phyloP scores from a whole-genome alignment of 2,329 filamentous ascomycete species.

The Colletotrichum sp. region DNA sequence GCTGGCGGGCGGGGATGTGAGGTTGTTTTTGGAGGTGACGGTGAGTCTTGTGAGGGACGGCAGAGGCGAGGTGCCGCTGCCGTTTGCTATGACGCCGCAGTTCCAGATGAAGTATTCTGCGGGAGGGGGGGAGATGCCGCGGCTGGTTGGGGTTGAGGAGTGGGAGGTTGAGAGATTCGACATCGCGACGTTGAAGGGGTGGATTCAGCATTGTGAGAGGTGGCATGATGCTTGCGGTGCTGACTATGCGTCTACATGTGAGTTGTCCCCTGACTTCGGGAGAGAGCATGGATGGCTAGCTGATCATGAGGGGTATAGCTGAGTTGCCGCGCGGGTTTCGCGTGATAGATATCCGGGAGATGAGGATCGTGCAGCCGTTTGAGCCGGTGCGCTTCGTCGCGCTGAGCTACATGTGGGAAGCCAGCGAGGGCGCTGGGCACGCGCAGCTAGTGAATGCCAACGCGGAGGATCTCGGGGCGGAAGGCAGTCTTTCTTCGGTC shows the following conservation, averaged over 20 bases:
- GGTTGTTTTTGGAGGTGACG: conserved; percentile 3
- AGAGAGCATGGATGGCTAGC: background rate
- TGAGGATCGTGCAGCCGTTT: conserved; percentile 38
- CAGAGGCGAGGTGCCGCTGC: background rate
- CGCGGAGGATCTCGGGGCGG: conserved; percentile 29
- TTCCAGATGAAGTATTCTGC: background rate
- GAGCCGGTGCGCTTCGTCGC: conserved; percentile 43
- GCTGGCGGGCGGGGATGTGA: background rate
- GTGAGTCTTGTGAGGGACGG: background rate
- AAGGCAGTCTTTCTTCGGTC: background rate
- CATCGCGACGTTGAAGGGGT: background rate
- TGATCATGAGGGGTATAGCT: background rate
- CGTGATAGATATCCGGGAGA: conserved; percentile 42
- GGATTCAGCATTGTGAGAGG: background rate
- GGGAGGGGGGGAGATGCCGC: background rate
- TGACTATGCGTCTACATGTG: background rate
- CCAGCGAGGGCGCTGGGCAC: background rate
- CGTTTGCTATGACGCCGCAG: background rate
- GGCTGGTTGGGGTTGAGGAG: background rate
- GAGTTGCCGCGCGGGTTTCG: background rate
- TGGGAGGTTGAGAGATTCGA: conserved; percentile 1
- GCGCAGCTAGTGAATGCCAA: conserved; percentile 22
- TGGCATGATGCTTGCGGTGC: background rate
- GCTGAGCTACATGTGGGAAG: conserved; percentile 47
- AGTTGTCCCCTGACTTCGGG: background rate